Conservation (phyloP, 1,284 basidiomycete genomes). For the Leccinum pseudoinsigne region DNA sequence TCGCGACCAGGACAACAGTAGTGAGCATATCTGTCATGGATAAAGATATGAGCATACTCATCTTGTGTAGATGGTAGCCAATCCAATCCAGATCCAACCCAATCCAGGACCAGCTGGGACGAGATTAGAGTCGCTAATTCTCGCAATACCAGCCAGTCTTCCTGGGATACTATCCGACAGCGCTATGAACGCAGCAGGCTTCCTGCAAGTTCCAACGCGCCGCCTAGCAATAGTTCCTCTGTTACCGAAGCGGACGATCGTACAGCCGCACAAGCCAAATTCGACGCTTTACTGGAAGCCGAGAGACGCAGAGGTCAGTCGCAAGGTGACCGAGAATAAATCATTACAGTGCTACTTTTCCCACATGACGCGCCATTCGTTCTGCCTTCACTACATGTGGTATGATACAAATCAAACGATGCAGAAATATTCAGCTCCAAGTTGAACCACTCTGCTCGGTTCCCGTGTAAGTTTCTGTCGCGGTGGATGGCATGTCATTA, state of each 20-base stretch:
- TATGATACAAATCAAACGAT: conserved; percentile 8
- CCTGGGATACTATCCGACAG: conserved; percentile 69
- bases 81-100: conserved; percentile 18
- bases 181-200: conserved; percentile 46
- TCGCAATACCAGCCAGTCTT: conserved; percentile 44
- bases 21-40: conserved; percentile 12
- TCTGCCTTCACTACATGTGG: conserved; percentile 9
- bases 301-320: conserved; percentile 43
- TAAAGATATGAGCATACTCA: background rate
- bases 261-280: conserved; percentile 50
- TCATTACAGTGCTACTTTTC: background rate
- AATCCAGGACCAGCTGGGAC: conserved; percentile 53
- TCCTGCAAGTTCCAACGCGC: conserved; percentile 21
- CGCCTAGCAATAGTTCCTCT: conserved; percentile 11
- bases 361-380: background rate
- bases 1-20: conserved; percentile 8
- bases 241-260: conserved; percentile 35
- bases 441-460: conserved; percentile 6
- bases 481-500: conserved; percentile 5
- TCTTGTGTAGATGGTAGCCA: conserved; percentile 7
- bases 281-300: conserved; percentile 58
- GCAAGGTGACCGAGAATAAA: conserved; percentile 11
- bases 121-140: conserved; percentile 59
- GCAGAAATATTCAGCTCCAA: conserved; percentile 16
- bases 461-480: conserved; percentile 11